Conservation (phyloP, 495 filamentous ascomycete genomes). For the Penicillium maclennaniae region DNA sequence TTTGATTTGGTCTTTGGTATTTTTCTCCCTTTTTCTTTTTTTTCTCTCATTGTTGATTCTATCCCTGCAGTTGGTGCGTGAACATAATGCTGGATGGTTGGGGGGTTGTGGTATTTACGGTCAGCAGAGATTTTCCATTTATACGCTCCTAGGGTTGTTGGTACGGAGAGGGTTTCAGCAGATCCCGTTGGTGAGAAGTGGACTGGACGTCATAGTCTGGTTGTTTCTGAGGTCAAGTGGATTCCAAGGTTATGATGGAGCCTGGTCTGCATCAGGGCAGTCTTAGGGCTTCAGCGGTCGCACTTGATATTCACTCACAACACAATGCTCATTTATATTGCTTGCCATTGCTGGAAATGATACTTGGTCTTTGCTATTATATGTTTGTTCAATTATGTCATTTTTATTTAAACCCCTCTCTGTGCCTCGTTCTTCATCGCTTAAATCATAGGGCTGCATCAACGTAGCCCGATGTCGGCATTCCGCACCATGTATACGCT, state of each 20-base stretch:
- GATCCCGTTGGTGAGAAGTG: neutral
- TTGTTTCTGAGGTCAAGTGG: neutral
- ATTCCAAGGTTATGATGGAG: neutral
- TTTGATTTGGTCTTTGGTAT: neutral
- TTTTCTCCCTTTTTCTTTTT: too few species aligned
- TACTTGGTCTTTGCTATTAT: neutral
- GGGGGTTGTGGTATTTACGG: constrained; percentile 8
- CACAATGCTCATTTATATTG: neutral
- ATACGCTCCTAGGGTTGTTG: neutral
- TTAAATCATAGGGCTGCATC: neutral
- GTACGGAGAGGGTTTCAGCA: neutral
- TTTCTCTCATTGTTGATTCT: constrained; percentile 9
- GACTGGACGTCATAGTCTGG: neutral
- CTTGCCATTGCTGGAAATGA: neutral
- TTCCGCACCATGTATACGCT: neutral
- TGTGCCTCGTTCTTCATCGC: neutral
- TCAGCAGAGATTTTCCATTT: neutral
- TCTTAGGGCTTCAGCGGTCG: constrained; percentile 9
- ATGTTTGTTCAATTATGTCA: too few species aligned
- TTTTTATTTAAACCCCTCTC: too few species aligned
- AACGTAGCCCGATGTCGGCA: neutral
- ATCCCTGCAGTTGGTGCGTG: constrained; percentile 30
- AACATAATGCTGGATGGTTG: constrained; percentile 13
- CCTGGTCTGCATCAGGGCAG: constrained; percentile 4
- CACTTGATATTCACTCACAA: neutral